Conservation (phyloP, 1,284 basidiomycete genomes). For the Ganoderma sinense region DNA sequence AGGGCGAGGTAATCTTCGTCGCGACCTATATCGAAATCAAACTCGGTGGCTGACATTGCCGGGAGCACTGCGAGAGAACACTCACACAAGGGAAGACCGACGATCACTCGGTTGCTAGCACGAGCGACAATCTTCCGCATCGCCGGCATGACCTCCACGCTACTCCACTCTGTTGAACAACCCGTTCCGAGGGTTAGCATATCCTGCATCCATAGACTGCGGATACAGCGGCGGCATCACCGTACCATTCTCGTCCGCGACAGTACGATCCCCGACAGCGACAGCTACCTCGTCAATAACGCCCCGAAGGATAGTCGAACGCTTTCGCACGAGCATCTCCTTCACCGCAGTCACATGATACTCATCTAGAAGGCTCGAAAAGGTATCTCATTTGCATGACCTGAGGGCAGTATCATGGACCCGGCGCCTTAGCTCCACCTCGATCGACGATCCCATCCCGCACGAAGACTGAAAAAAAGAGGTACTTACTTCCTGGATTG, state of each 20-base stretch:
- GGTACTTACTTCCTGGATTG: neutral
- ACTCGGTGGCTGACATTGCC: no score
- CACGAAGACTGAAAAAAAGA: neutral
- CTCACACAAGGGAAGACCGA: conserved; percentile 46
- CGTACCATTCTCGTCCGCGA: neutral
- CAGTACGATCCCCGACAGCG: conserved; percentile 30
- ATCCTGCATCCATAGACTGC: no score
- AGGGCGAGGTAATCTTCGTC: conserved; percentile 23
- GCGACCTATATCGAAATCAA: conserved; percentile 9
- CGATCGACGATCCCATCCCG: neutral
- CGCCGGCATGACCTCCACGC: neutral
- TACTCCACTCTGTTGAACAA: no score
- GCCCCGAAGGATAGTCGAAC: conserved; percentile 31
- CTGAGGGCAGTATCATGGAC: no score
- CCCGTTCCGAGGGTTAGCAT: no score
- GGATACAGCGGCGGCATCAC: no score
- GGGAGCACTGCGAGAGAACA: no score
- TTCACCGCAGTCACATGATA: conserved; percentile 37
- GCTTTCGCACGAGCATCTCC: conserved; percentile 32
- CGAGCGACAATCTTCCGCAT: conserved; percentile 20
- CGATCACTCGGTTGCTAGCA: conserved; percentile 51
- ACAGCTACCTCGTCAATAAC: conserved; percentile 36
- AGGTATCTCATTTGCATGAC: conserved; percentile 21
- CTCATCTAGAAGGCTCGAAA: conserved; percentile 22
- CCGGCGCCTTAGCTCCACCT: neutral